These are phyloP conservation scores for Metarhizium album DNA, from an alignment of 2,329 filamentous ascomycete species.

Conservation along the genomic window DNA sequence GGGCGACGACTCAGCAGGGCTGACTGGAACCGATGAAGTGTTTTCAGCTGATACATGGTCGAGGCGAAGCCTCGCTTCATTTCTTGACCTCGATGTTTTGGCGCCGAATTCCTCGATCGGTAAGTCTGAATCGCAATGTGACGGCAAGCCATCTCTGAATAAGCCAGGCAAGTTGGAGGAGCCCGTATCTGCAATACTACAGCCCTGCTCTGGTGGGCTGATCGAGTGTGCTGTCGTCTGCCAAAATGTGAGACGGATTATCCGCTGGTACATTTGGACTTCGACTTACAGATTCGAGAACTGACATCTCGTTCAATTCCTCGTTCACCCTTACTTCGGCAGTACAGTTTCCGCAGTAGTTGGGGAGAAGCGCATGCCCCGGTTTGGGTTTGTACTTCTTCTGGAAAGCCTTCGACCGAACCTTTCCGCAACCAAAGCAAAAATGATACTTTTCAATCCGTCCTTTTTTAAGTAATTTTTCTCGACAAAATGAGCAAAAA, in stretches of 20 bases:
- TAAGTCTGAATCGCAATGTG: neutral
- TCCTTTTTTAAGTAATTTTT: constrained; percentile 13
- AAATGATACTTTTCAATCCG: constrained; percentile 23
- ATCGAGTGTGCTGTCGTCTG: neutral
- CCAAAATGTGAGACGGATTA: neutral
- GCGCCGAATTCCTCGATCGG: neutral
- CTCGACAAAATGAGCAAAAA: constrained; percentile 24
- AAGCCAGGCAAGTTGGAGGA: neutral
- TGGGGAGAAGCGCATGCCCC: constrained; percentile 18
- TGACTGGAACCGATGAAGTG: neutral
- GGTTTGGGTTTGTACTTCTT: constrained; percentile 9
- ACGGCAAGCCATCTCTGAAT: neutral
- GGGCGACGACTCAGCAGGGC: constrained; percentile 5
- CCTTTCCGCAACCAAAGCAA: constrained; percentile 26
- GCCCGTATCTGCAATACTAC: neutral
- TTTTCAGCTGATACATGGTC: neutral
- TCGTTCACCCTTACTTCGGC: constrained; percentile 14
- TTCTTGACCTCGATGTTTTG: neutral
- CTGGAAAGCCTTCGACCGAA: constrained; percentile 16
- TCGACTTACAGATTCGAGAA: constrained; percentile 14
- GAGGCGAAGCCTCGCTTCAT: neutral
- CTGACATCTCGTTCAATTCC: constrained; percentile 16
- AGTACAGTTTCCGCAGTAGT: constrained; percentile 22
- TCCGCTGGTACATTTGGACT: neutral
- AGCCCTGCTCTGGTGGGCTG: neutral